Evolutionary conservation across 2,329 filamentous ascomycete species (phyloP), one percentile per base, ranked within the genome.

Genomic region (Epichloe baconii): DNA sequence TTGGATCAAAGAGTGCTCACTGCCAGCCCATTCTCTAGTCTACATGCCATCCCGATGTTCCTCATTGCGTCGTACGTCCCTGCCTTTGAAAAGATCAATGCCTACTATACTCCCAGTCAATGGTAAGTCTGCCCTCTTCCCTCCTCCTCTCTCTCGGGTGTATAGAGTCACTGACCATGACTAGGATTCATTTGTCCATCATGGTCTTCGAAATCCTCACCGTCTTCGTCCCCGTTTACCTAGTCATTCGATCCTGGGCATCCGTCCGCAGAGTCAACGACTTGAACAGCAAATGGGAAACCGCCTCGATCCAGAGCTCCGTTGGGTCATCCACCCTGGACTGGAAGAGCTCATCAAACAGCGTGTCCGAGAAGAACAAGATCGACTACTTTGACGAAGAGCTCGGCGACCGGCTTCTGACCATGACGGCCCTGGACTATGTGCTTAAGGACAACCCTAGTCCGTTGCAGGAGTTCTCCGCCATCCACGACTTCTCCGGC

Each of bases 31-130:
- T 34, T 17, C 34, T 34, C 26, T 41, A 80, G 77, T 44, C 70
- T 85, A 10, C 79, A 76, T 42, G 82, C 80, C 11, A 77, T 80
- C 2, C 82, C 82, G 0, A 73, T 85, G 67, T 85, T 80, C 77
- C 71, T 85, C 37, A 66, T 81, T 37, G 80, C 78, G 41, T 68
- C 77, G 2, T 71, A 76, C 52, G 68, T 70, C 1, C 72, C 76
- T 5, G 68, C 55, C 1, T 74, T 82, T 64, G 68, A 64, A 3
- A 57, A 64, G 0, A 66, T 82, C 48, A 80, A 82, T 60, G 60
- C 61, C 19, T 74, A 74, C 57, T 80, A 72, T 56, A 62, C 77
- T 3, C 78, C 80, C 26, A 75, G 79, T 10, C 75, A 80, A 63
- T 84, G 80, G 79, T 79, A 62, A 60, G 73, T 40, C 74, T 73